A percentile compares a stretch with the other conserved stretches of the same genome.
Evolutionary conservation across 2,329 filamentous ascomycete species (phyloP).

Genomic region (Canariomyces notabilis): DNA sequence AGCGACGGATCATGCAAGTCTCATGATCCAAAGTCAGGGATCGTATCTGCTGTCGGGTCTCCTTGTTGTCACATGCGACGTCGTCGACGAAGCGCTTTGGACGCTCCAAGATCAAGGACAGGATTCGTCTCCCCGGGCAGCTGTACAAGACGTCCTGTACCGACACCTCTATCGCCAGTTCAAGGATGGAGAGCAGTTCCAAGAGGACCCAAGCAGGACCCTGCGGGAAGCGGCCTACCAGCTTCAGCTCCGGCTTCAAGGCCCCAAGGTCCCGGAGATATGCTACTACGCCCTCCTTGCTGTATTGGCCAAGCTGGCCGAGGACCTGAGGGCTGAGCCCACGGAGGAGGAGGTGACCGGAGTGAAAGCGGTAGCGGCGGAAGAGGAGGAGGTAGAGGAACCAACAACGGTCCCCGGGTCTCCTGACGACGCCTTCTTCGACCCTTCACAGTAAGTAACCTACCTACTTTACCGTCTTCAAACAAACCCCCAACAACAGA

Average conservation of each 20-base stretch:
- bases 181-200: neutral
- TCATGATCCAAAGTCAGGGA: neutral
- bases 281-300: constrained; percentile 12
- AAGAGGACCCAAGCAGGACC: neutral
- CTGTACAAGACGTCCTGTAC: constrained; percentile 16
- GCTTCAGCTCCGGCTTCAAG: constrained; percentile 13
- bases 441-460: neutral
- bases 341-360: no score
- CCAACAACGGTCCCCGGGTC: neutral
- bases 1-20: constrained; percentile 7
- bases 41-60: neutral
- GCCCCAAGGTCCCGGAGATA: constrained; percentile 9
- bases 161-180: constrained; percentile 5
- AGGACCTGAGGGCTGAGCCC: no score
- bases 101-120: constrained; percentile 18
- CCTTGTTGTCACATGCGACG: constrained; percentile 3
- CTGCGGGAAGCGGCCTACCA: constrained; percentile 22
- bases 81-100: constrained; percentile 10
- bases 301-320: constrained; percentile 2
- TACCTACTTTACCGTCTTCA: no score
- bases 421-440: neutral
- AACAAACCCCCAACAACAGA: neutral
- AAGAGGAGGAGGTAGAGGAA: no score
- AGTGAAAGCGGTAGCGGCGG: no score
- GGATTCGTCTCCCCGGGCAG: constrained; percentile 8